Evolutionary conservation across 2,329 filamentous ascomycete species (phyloP).

Genomic region (Alternaria ethzedia): DNA sequence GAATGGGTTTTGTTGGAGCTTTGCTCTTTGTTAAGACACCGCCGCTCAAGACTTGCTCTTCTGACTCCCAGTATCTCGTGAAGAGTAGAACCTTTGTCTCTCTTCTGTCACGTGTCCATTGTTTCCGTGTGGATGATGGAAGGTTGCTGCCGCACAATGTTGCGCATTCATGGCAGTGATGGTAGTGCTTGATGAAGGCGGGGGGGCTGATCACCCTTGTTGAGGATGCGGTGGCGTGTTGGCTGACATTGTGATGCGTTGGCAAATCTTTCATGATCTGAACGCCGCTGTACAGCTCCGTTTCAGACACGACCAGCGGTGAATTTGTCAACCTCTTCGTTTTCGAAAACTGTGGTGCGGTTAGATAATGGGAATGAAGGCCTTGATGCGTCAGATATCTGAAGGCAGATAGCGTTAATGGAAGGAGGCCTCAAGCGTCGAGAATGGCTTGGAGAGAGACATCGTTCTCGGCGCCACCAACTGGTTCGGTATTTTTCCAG

Average conservation of each 20-base stretch:
- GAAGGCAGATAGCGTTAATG: neutral
- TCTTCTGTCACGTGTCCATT: conserved; percentile 23
- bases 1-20: conserved; percentile 30
- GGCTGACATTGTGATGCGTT: conserved; percentile 15
- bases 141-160: conserved; percentile 21
- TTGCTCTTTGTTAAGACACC: conserved; percentile 36
- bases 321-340: neutral
- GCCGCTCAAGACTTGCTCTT: conserved; percentile 22
- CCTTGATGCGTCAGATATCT: neutral
- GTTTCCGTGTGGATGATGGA: conserved; percentile 14
- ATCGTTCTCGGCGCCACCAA: conserved; percentile 59
- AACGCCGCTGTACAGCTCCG: conserved; percentile 4
- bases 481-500: conserved; percentile 74
- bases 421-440: conserved; percentile 40
- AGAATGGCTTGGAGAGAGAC: conserved; percentile 64
- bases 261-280: conserved; percentile 13
- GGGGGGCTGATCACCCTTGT: neutral
- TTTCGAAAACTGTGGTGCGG: neutral
- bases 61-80: conserved; percentile 14
- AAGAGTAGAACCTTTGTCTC: conserved; percentile 31
- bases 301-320: conserved; percentile 1
- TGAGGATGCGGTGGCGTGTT: conserved; percentile 7
- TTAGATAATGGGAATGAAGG: no score
- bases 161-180: neutral
- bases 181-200: neutral